Evolutionary conservation across 768 basidiomycete species (phyloP), one percentile per base, ranked within the genome.

Genomic region (Naganishia antarctica): DNA sequence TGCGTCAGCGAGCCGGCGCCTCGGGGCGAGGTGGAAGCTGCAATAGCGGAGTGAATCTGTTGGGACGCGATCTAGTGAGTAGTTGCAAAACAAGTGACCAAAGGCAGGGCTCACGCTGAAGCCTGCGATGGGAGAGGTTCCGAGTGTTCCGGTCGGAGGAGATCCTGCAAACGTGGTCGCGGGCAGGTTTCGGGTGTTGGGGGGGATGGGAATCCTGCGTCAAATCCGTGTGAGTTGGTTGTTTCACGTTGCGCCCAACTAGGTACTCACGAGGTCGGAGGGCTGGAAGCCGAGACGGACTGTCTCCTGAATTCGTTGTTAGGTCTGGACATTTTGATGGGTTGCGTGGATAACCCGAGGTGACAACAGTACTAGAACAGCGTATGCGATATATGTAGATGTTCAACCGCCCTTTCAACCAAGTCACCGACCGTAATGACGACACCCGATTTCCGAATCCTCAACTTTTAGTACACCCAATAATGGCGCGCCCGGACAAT

Each of bases 211-310:
- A 49, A 78, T 76, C 60, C 77, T 78, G 47, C 41, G 28, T 12
- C 12, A 13, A 32, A 43, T 2, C 0, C 31, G 31, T 18, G 51
- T 34, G 11, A 53, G 64, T 9, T 44, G 25, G 50, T 31, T 18
- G n/a, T 7, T 41, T n/a, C 34, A 49, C 31, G 26, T 53, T 48
- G 31, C n/a, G 28, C 34, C 32, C 6, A 32, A 26, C 31, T 44
- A 28, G n/a, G 25, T 6, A 69, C 77, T 67, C 63, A 78, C 77
- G 65, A 74, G 50, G 48, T 70, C 5, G 74, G 74, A 6, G 74
- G 74, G 61, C 70, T 70, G n/a, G 77, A 78, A 47, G 76, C 76
- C 37, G 76, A 76, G 28, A 78, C 77, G 9, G 73, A 74, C 16
- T 68, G 16, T 67, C 75, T 64, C 53, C 76, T 69, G 49, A 71